phyloP scores from a whole-genome alignment of 305 asterid genomes.

The Caryopteris hybrid region DNA sequence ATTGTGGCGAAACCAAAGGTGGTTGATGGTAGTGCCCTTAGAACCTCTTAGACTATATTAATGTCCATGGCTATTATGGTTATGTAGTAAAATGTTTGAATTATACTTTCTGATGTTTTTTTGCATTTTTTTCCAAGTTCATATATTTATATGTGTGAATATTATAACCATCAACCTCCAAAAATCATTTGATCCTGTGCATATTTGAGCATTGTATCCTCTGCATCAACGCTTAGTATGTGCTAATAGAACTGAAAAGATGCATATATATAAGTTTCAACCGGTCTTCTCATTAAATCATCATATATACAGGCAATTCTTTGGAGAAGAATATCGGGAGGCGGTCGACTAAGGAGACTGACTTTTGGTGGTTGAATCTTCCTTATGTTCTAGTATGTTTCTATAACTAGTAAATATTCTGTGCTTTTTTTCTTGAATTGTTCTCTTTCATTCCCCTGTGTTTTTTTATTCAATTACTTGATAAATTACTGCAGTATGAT shows the following conservation, averaged over 20 bases:
- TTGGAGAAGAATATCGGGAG: slow-evolving; percentile 23
- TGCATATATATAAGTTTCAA: background rate
- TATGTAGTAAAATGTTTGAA: background rate
- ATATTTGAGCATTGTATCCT: background rate
- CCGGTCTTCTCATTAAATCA: slow-evolving; percentile 4
- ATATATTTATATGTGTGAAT: background rate
- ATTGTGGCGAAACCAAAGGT: slow-evolving; percentile 25
- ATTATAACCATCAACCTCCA: background rate
- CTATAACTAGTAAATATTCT: slow-evolving; percentile 12
- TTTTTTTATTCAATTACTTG: background rate
- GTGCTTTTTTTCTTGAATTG: slow-evolving; percentile 10
- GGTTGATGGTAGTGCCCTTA: slow-evolving; percentile 37
- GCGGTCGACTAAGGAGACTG: background rate
- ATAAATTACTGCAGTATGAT: background rate
- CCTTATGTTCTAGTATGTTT: slow-evolving; percentile 78
- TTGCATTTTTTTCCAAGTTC: background rate
- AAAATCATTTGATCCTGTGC: background rate
- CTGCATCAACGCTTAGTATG: slow-evolving; percentile 1
- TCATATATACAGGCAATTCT: slow-evolving; percentile 27
- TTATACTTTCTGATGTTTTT: background rate
- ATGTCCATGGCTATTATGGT: background rate
- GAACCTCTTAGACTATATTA: slow-evolving; percentile 13
- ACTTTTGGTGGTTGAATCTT: slow-evolving; percentile 77
- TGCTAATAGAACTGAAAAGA: slow-evolving; percentile 1
- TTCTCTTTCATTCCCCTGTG: background rate